Conservation (phyloP, 805 yeast species). For the Cyberlindnera mississippiensis region DNA sequence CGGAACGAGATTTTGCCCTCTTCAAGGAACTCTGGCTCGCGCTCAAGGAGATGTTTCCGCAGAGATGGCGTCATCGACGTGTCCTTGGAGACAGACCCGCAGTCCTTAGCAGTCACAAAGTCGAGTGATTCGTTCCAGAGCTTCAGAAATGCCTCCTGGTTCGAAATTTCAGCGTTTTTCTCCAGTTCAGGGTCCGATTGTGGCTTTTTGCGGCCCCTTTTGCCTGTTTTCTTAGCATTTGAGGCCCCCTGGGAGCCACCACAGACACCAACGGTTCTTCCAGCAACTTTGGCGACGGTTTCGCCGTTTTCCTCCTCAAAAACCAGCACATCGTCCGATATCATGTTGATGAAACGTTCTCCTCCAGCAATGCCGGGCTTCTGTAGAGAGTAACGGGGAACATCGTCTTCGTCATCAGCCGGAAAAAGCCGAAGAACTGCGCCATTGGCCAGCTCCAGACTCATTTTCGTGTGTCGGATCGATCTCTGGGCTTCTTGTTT, state of each 20-base stretch:
- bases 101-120: slow-evolving; percentile 3
- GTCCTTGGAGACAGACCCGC: slow-evolving; percentile 2
- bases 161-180: background rate
- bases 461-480: background rate
- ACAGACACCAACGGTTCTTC: slow-evolving; percentile 4
- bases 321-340: slow-evolving; percentile 11
- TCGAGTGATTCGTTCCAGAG: slow-evolving; percentile 12
- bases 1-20: slow-evolving; percentile 24
- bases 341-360: slow-evolving; percentile 17
- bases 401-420: slow-evolving; percentile 25
- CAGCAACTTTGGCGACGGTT: slow-evolving; percentile 6
- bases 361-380: slow-evolving; percentile 8
- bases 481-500: too few species aligned
- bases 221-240: background rate
- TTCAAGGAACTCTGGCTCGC: slow-evolving; percentile 19
- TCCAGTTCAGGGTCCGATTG: background rate
- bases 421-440: slow-evolving; percentile 24
- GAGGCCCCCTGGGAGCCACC: background rate
- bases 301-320: slow-evolving; percentile 1
- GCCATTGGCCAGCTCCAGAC: slow-evolving; percentile 2
- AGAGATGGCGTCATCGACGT: slow-evolving; percentile 10
- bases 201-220: background rate
- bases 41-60: slow-evolving; percentile 16
- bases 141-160: slow-evolving; percentile 2
- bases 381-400: slow-evolving; percentile 27